Base-by-base conservation (phyloP, 805 yeast genomes). In the Tetrapisispora nanseiensis region DNA sequence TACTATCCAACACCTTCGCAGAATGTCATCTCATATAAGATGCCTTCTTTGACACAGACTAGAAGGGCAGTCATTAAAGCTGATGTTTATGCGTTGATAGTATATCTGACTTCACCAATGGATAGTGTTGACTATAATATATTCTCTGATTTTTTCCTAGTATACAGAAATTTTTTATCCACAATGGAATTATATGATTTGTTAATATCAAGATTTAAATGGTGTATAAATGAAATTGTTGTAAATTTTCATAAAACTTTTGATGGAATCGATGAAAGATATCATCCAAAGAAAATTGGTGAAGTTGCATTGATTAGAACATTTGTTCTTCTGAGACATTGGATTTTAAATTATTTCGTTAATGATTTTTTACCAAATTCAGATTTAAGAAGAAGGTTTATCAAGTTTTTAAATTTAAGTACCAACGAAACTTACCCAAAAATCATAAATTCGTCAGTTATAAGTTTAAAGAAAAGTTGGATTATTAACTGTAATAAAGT, bases 251-350 rank as follows among this genome's bases (percentile, higher is more conserved):
- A 35, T 3, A 16, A 24, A 26, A 16, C 11, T 11, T 35, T 13
- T 24, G 38, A 35, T 2, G 27, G 28, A 7, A 40, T 44, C 19
- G 37, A 15, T 30, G 41, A 15, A 19, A 42, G 40, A 22, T 37
- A 27, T 20, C 26, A 39, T 41, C 33, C 42, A 16, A 41, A 33
- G 15, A 59, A 58, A 36, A 55, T 72, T 3, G 95, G 94, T 1
- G 74, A 79, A 45, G 67, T 82, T 35, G 80, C 82, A 2, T 67
- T 85, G 11, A 72, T 89, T 29, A 71, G 97, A 52, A 81, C 95
- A 0, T 90, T 89, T 66, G 95, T 86, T 22, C 79, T 83, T 23
- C 52, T 92, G 33, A 75, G 97, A 54, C 95, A 86, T 65, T 90
- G 97, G 95, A 60, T 90, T 16, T 63, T 85, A 45, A 90, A 89